phyloP scores from a whole-genome alignment of 768 basidiomycete species.

The Hericium rajendrae region DNA sequence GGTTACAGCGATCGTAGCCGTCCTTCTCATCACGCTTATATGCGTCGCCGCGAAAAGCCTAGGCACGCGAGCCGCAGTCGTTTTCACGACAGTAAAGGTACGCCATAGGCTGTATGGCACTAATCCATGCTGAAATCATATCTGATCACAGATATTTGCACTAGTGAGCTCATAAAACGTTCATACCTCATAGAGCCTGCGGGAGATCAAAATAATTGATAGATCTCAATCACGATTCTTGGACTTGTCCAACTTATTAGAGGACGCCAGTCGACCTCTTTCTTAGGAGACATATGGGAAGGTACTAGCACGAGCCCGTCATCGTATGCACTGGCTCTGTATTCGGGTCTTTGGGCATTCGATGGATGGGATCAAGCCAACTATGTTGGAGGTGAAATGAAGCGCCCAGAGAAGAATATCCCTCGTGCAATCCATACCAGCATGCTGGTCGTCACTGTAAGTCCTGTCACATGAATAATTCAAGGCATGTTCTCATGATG shows the following conservation, averaged over 20 bases:
- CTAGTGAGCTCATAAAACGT: conserved; percentile 35
- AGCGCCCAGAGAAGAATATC: conserved; percentile 73
- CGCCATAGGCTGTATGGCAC: neutral
- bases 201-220: conserved; percentile 8
- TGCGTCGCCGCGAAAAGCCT: conserved; percentile 71
- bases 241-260: conserved; percentile 70
- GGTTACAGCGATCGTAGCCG: conserved; percentile 67
- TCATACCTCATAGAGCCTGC: neutral
- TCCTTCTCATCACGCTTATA: conserved; percentile 62
- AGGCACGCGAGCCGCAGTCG: conserved; percentile 72
- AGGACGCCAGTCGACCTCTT: conserved; percentile 60
- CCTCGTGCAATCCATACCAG: conserved; percentile 86
- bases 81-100: conserved; percentile 87
- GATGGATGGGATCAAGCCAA: conserved; percentile 96
- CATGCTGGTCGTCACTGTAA: conserved; percentile 72
- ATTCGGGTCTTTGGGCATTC: conserved; percentile 92
- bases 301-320: conserved; percentile 73
- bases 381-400: conserved; percentile 86
- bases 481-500: conserved; percentile 4
- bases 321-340: conserved; percentile 85
- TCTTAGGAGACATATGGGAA: conserved; percentile 59
- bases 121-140: neutral
- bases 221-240: conserved; percentile 67
- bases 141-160: conserved; percentile 41
- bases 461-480: conserved; percentile 16